phyloP scores from a whole-genome alignment of 108 stramenopile genomes.

The Cyclotella baltica region DNA sequence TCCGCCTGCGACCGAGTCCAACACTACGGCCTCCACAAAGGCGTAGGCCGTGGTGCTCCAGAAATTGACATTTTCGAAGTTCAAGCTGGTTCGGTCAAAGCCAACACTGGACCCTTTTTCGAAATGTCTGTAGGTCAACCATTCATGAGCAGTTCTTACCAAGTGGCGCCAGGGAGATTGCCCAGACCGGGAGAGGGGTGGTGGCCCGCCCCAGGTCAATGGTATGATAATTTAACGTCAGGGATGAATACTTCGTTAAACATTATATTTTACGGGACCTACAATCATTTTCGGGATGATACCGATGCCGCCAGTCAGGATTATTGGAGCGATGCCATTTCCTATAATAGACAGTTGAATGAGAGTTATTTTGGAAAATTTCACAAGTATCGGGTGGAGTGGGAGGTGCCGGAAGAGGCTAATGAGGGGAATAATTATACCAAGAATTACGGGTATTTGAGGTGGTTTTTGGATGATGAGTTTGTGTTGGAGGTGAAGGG shows the following conservation, averaged over 20 bases:
- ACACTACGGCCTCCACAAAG: conserved; percentile 87
- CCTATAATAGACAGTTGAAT: conserved; percentile 86
- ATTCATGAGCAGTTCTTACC: conserved; percentile 83
- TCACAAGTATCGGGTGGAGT: conserved; percentile 95
- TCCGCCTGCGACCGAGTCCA: conserved; percentile 81
- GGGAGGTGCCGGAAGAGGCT: conserved; percentile 81
- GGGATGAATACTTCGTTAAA: conserved; percentile 87
- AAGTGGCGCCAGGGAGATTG: conserved; percentile 89
- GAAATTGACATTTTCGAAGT: conserved; percentile 98
- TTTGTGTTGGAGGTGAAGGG: conserved; percentile 86
- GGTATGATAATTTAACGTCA: conserved; percentile 88
- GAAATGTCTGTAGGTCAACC: conserved; percentile 88
- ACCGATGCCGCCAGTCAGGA: conserved; percentile 69
- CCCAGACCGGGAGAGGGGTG: conserved; percentile 78
- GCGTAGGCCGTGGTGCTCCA: conserved; percentile 94
- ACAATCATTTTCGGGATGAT: conserved; percentile 87
- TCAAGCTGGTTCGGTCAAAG: conserved; percentile 76
- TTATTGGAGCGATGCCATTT: conserved; percentile 96
- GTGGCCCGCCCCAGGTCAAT: conserved; percentile 90
- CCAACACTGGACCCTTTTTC: conserved; percentile 66
- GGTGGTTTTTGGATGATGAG: conserved; percentile 93
- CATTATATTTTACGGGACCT: conserved; percentile 93
- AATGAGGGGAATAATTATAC: conserved; percentile 41
- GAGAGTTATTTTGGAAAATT: conserved; percentile 77
- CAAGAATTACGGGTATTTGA: conserved; percentile 68